These are phyloP conservation scores for Globisporangium spinosum DNA, from an alignment of 352 stramenopile genomes.

Conservation along the genomic window DNA sequence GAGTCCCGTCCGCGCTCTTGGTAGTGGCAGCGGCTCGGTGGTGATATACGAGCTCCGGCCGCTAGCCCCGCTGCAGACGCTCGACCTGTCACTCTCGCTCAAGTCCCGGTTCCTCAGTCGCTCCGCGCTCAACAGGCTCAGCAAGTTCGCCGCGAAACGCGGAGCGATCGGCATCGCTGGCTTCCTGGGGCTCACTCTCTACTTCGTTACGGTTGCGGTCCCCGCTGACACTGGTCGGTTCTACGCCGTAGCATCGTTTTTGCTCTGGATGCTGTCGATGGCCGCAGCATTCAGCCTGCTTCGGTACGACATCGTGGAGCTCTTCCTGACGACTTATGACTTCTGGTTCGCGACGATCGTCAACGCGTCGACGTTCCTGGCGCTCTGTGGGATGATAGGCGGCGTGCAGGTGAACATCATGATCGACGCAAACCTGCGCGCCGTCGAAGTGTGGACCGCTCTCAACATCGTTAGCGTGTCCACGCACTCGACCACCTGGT, in stretches of 20 bases:
- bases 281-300: conserved; percentile 2
- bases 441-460: conserved; percentile 7
- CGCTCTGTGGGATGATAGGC: conserved; percentile 3
- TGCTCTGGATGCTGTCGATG: neutral
- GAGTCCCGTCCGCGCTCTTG: neutral
- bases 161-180: neutral
- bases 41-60: conserved; percentile 13
- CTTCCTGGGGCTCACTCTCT: neutral
- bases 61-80: conserved; percentile 1
- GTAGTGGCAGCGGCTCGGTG: neutral
- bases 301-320: conserved; percentile 14
- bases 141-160: neutral
- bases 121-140: neutral
- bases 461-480: conserved; percentile 6
- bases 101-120: conserved; percentile 20
- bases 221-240: neutral
- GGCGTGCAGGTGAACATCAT: conserved; percentile 17
- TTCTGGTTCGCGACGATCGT: conserved; percentile 16
- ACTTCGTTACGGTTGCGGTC: conserved; percentile 1
- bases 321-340: conserved; percentile 15
- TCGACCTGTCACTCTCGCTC: conserved; percentile 22
- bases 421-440: conserved; percentile 18
- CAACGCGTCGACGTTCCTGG: conserved; percentile 4
- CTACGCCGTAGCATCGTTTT: neutral
- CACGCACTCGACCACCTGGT: conserved; percentile 5